Base-by-base conservation (phyloP, 306 rosid species). In the Ochetophila trinervis region DNA sequence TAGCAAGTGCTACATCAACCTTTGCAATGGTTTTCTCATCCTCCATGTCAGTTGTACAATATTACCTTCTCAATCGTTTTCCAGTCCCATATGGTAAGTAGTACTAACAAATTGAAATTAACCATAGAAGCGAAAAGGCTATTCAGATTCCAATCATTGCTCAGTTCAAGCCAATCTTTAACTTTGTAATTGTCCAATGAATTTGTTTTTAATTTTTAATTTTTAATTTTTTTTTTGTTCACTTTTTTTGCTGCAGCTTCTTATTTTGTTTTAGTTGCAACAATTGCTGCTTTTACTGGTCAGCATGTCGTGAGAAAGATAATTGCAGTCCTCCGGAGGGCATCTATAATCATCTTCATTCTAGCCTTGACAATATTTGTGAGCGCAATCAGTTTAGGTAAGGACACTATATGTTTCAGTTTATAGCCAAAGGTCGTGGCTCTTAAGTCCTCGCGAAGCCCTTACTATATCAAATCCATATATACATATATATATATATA, bases 301-400 rank as follows among this genome's bases (percentile, higher is more conserved):
- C 95, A 85, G 70, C 95, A 88, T 74, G 91, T 88, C 4, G 89
- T 88, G 76, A 76, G 95, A 62, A 88, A 53, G 79, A 73, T 83
- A 40, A 79, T 89, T 60, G 87, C 85, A 45, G 60, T 89, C 48
- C 55, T 89, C 2, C 91, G 93, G 8, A 79, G 93, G 76, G 86
- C 96, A 35, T 89, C 96, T 62, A 86, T 89, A 47, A 78, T 89
- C 69, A 78, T 89, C 76, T 89, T 89, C 85, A 87, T 86, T 16
- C 82, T 89, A 32, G 93, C 96, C 7, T 69, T 79, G 63, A 86
- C 96, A 17, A 89, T 89, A 55, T 86, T 89, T 30, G 71, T 84
- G 6, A 89, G 96, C 68, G 93, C 96, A 63, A 89, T 89, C 70
- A 79, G 93, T 65, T 79, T 89, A 82, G 96, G 95, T 87, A 87